Evolutionary conservation across 345 rosid genomes (phyloP).

Genomic region (Heritiera fomes): DNA sequence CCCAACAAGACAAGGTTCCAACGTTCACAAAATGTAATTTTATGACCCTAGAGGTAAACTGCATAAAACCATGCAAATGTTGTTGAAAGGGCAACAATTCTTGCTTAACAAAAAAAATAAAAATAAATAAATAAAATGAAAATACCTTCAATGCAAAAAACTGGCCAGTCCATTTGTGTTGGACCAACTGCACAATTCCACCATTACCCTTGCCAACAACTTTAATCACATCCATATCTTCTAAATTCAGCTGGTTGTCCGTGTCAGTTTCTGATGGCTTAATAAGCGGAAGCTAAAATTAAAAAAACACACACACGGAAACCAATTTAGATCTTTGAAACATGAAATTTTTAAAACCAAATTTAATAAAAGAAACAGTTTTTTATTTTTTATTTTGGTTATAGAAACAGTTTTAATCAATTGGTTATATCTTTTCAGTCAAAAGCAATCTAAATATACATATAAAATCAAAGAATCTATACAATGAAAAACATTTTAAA

Average conservation of each 20-base stretch:
- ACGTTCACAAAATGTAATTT: neutral
- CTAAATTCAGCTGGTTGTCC: slow-evolving; percentile 69
- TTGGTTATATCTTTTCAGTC: neutral
- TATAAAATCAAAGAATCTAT: neutral
- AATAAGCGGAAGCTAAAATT: slow-evolving; percentile 61
- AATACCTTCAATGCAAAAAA: slow-evolving; percentile 85
- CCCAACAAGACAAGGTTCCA: neutral
- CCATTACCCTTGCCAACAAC: slow-evolving; percentile 82
- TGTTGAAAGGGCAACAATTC: neutral
- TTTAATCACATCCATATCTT: slow-evolving; percentile 72
- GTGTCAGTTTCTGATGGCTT: slow-evolving; percentile 45
- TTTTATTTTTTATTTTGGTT: too few species aligned
- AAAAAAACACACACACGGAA: neutral
- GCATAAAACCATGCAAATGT: neutral
- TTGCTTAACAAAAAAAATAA: neutral
- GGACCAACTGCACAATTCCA: slow-evolving; percentile 84
- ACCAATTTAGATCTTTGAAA: neutral
- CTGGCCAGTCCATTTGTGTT: slow-evolving; percentile 84
- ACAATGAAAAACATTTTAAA: neutral
- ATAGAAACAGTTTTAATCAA: neutral
- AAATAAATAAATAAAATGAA: slow-evolving; percentile 2
- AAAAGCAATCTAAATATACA: neutral
- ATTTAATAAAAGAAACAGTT: neutral
- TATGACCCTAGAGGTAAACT: neutral
- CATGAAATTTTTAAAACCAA: neutral